phyloP scores from a whole-genome alignment of 2,329 filamentous ascomycete genomes.

The Didymella exigua region DNA sequence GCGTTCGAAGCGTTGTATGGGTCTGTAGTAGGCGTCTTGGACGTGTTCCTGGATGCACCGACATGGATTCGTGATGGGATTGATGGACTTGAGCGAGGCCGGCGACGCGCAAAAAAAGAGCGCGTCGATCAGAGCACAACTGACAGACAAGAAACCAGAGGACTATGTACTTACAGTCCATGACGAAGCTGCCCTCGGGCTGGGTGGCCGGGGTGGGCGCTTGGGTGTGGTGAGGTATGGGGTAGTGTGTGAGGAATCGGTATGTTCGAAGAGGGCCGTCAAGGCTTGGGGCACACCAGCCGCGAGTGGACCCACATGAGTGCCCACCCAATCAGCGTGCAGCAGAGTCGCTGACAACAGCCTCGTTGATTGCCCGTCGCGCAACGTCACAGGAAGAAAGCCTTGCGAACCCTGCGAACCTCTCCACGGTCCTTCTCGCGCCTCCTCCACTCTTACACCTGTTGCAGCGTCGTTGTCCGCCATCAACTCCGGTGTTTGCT shows the following conservation, averaged over 20 bases:
- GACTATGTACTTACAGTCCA: conserved; percentile 63
- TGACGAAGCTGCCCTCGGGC: conserved; percentile 57
- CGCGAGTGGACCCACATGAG: conserved; percentile 11
- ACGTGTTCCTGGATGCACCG: conserved; percentile 37
- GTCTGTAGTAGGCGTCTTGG: conserved; percentile 22
- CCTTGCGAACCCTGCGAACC: conserved; percentile 16
- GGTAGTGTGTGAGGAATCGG: conserved; percentile 29
- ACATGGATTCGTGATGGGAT: conserved; percentile 42
- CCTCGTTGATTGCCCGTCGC: conserved; percentile 18
- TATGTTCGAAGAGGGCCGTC: conserved; percentile 24
- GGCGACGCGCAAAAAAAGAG: conserved; percentile 23
- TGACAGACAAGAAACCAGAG: conserved; percentile 39
- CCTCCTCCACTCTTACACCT: conserved; percentile 12
- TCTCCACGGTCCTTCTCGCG: conserved; percentile 15
- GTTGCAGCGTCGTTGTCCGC: conserved; percentile 10
- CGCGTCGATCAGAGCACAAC: conserved; percentile 18
- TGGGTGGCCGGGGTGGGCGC: conserved; percentile 31
- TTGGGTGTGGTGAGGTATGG: conserved; percentile 39
- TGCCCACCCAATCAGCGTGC: conserved; percentile 27
- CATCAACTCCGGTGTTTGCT: conserved; percentile 5
- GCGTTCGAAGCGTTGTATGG: conserved; percentile 20
- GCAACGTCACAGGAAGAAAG: conserved; percentile 26
- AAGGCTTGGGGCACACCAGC: conserved; percentile 19
- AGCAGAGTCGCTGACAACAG: conserved; percentile 23
- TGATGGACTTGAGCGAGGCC: conserved; percentile 42